Percentiles rank a stretch among this genome's conserved stretches.
Conservation (phyloP, 202 grass and related monocot genomes). For the Carex arenaria region DNA sequence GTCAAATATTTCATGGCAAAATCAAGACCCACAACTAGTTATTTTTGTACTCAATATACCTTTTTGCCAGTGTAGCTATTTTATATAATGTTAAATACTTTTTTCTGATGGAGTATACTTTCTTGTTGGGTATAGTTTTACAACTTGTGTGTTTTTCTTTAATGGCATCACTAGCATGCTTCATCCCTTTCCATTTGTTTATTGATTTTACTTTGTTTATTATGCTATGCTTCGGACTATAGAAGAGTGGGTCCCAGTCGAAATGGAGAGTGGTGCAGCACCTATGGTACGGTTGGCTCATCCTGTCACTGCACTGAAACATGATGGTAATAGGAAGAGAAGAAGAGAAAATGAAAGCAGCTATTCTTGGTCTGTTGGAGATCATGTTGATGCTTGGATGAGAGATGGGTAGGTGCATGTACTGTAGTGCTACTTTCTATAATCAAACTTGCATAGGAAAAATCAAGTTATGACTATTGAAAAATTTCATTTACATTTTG, state of each 20-base stretch:
- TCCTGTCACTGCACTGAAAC: slow-evolving; percentile 43
- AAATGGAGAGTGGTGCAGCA: slow-evolving; percentile 40
- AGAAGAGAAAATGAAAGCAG: slow-evolving; percentile 54
- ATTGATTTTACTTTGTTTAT: background rate
- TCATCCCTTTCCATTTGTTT: background rate
- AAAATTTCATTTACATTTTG: background rate
- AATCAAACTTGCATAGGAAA: background rate
- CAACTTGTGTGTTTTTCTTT: background rate
- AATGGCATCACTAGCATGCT: background rate
- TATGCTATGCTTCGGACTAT: background rate
- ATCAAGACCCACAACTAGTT: background rate
- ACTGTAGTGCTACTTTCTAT: background rate
- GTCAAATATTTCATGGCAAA: background rate
- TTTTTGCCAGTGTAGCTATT: background rate
- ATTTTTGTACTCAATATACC: background rate
- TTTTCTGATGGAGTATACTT: background rate
- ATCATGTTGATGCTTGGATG: slow-evolving; percentile 68
- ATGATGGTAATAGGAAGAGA: slow-evolving; percentile 67
- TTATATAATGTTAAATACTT: background rate
- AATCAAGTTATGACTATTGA: background rate
- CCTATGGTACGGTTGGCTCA: slow-evolving; percentile 57
- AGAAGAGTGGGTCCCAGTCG: slow-evolving; percentile 57
- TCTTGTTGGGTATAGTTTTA: background rate
- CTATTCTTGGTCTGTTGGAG: slow-evolving; percentile 76
- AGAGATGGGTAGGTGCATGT: slow-evolving; percentile 51